Percentiles rank a stretch among this genome's conserved stretches.
Conservation (phyloP, 148 eudicot species). For the Nyssa sinensis region DNA sequence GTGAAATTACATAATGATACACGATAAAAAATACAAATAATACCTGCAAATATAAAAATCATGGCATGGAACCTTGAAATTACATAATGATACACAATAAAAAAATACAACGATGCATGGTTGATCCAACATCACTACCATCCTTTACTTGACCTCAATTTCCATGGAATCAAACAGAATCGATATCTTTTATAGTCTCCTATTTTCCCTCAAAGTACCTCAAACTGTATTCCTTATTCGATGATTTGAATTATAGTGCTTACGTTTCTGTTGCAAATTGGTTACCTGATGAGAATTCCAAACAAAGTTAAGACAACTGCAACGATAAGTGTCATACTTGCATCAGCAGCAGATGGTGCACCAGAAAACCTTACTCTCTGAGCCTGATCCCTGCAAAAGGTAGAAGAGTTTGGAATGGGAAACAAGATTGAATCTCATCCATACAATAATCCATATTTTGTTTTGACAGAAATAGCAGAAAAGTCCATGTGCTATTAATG, state of each 20-base stretch:
- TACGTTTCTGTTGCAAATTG: neutral
- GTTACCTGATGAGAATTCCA: constrained; percentile 28
- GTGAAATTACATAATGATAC: neutral
- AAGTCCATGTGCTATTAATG: neutral
- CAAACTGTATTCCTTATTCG: neutral
- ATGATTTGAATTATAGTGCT: neutral
- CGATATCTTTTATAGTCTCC: neutral
- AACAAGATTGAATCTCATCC: neutral
- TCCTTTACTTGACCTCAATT: too few relatives aligned
- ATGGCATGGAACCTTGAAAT: neutral
- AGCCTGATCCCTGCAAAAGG: constrained; percentile 65
- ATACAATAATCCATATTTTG: neutral
- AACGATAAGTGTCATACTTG: constrained; percentile 24
- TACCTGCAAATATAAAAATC: too few relatives aligned
- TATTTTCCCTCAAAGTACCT: too few relatives aligned
- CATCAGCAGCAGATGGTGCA: constrained; percentile 27
- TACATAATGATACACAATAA: neutral
- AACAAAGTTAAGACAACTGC: constrained; percentile 26
- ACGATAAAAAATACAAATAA: too few relatives aligned
- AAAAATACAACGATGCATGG: neutral
- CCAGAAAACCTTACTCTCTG: constrained; percentile 69
- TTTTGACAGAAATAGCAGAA: neutral
- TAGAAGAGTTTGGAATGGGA: neutral
- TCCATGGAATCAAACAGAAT: neutral
- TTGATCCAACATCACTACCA: neutral